A percentile compares a stretch with the other conserved stretches of the same genome.
Conservation (phyloP, 371 early-diverging fungal species). For the Circinella umbellata region DNA sequence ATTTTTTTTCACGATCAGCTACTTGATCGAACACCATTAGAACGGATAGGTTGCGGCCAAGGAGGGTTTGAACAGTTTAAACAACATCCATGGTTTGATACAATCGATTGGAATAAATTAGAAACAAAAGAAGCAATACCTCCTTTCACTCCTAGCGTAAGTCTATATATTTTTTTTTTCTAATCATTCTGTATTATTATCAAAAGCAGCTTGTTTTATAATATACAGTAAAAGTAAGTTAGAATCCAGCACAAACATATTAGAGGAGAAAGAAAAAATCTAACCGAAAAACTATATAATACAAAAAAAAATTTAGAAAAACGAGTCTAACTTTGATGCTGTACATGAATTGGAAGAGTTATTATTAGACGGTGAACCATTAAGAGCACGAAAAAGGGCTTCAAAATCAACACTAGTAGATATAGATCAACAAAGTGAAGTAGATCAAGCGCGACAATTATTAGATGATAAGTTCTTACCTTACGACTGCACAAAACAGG, state of each 20-base stretch:
- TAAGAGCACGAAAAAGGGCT: constrained; percentile 48
- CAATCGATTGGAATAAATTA: constrained; percentile 62
- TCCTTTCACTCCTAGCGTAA: constrained; percentile 68
- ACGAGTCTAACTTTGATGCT: constrained; percentile 89
- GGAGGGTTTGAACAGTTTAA: constrained; percentile 61
- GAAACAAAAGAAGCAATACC: constrained; percentile 58
- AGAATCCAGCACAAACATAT: not conserved
- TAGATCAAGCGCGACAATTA: constrained; percentile 37
- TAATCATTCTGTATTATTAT: too few relatives aligned
- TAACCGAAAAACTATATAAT: too few relatives aligned
- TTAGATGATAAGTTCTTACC: constrained; percentile 66
- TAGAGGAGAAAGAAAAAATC: not conserved
- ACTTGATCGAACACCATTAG: constrained; percentile 54
- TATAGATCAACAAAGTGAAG: constrained; percentile 21
- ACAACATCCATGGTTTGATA: constrained; percentile 65
- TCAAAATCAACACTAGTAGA: constrained; percentile 19
- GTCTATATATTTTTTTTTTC: not conserved
- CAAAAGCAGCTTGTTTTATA: too few relatives aligned
- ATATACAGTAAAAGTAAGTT: not conserved
- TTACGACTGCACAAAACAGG: constrained; percentile 63
- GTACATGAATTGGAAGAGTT: constrained; percentile 94
- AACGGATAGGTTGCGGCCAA: constrained; percentile 63
- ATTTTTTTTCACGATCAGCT: constrained; percentile 29
- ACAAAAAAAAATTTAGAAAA: constrained; percentile 30
- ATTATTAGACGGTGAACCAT: constrained; percentile 87